These are phyloP conservation scores for Pseudoturritis turrita DNA, from an alignment of 345 rosid species.

Conservation along the genomic window DNA sequence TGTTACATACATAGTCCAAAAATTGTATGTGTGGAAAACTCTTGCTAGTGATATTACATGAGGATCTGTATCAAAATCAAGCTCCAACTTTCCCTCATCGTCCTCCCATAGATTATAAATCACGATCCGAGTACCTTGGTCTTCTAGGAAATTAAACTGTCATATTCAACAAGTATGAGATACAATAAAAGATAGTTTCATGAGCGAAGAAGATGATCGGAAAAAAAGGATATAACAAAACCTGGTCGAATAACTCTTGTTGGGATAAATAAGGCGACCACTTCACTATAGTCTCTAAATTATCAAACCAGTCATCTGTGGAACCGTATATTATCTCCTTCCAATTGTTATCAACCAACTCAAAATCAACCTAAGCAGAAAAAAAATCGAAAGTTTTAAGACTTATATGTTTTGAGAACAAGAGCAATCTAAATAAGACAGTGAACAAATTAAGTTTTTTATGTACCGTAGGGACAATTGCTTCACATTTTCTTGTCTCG, in stretches of 20 bases:
- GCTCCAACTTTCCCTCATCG: slow-evolving; percentile 58
- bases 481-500: slow-evolving; percentile 61
- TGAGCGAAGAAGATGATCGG: not conserved
- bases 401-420: not conserved
- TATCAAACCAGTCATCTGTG: slow-evolving; percentile 44
- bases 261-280: slow-evolving; percentile 69
- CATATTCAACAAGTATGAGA: not conserved
- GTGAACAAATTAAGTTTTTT: not conserved
- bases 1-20: not conserved
- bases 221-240: not conserved
- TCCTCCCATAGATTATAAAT: slow-evolving; percentile 84
- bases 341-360: slow-evolving; percentile 44
- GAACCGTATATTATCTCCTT: slow-evolving; percentile 39
- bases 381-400: not conserved
- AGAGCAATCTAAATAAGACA: not conserved
- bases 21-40: not conserved
- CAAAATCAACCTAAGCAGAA: slow-evolving; percentile 52
- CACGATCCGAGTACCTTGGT: slow-evolving; percentile 61
- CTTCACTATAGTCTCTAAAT: slow-evolving; percentile 44
- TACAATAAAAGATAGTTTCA: not conserved
- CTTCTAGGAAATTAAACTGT: slow-evolving; percentile 45
- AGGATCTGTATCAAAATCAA: slow-evolving; percentile 60
- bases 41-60: slow-evolving; percentile 35
- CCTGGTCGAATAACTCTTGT: slow-evolving; percentile 52
- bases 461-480: slow-evolving; percentile 74